These are phyloP conservation scores for Viridothelium virens DNA, from an alignment of 495 filamentous ascomycete genomes.

Conservation along the genomic window DNA sequence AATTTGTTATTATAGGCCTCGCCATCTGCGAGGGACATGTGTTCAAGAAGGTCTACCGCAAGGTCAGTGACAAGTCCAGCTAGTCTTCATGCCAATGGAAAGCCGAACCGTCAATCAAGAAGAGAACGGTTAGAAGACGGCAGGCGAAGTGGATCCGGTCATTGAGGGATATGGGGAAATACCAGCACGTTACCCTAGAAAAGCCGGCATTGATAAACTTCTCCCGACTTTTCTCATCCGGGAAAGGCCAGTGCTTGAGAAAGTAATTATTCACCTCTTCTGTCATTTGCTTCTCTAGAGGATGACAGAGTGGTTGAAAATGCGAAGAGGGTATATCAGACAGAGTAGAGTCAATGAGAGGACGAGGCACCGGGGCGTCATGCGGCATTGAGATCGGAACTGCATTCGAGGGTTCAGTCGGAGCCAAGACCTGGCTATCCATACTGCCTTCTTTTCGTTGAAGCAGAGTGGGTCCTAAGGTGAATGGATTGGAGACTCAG, in stretches of 20 bases:
- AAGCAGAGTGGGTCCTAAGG: background rate
- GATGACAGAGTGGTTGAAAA: constrained; percentile 4
- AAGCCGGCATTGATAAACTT: constrained; percentile 36
- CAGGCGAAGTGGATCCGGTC: constrained; percentile 36
- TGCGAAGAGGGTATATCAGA: background rate
- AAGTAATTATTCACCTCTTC: constrained; percentile 33
- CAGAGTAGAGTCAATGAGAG: background rate
- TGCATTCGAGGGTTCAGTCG: background rate
- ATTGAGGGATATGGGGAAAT: constrained; percentile 34
- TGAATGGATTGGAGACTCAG: background rate
- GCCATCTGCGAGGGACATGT: constrained; percentile 39
- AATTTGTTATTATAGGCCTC: constrained; percentile 33
- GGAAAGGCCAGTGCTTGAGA: constrained; percentile 36
- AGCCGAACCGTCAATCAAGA: constrained; percentile 34
- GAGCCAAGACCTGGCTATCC: background rate
- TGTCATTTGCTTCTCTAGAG: background rate
- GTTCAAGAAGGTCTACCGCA: constrained; percentile 33
- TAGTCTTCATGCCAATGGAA: background rate
- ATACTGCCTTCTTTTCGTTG: background rate
- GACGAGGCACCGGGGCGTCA: background rate
- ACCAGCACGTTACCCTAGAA: constrained; percentile 32
- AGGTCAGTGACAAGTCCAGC: background rate
- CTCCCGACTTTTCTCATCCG: constrained; percentile 18
- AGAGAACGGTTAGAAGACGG: constrained; percentile 31
- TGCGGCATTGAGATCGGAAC: background rate